Evolutionary conservation across 345 rosid species (phyloP), one percentile per base, ranked within the genome.

Genomic region (Lumnitzera racemosa): DNA sequence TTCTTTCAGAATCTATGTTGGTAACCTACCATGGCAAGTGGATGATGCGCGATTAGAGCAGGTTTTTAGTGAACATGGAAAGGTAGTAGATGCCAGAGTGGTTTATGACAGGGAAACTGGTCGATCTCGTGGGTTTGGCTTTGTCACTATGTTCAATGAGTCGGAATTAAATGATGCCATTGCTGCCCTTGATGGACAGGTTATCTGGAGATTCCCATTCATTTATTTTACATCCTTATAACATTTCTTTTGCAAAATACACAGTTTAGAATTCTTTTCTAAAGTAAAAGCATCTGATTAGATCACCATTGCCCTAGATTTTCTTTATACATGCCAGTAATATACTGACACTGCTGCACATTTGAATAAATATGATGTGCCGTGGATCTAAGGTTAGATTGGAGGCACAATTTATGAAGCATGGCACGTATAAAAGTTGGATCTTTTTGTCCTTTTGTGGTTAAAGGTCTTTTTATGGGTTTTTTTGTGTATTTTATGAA

Each of bases 171-270:
- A 90, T 14, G 96, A 88, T 16, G 97, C 97, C 70, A 80, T 94
- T 15, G 84, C 96, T 64, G 96, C 99, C 3, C 95, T 94, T 51
- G 95, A 94, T 72, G 97, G 97, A 79, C 83, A 88, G 95, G 99
- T 94, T 77, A 55, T 59, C 9, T 15, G 46, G 36, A 53, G 14
- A 53, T 41, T 31, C 46, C 50, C 24, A 23, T 29, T 49, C 51
- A 56, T 20, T 29, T 43, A 15, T 47, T 41, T 47, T 12, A 5
- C 46, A 41, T 17, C 15, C 29, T 14, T 27, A 27, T 5, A 27
- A 27, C 5, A 27, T 27, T 2, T 27, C 4, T 49, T 61, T 7
- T 41, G 16, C 11, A 0, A 57, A 36, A 24, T 0, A 20, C 15
- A 12, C 13, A 57, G 15, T n/a, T n/a, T 5, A 57, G 48, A 5